Base-by-base conservation (phyloP, 1,139 yeast species). In the Pichia kudriavzevii region DNA sequence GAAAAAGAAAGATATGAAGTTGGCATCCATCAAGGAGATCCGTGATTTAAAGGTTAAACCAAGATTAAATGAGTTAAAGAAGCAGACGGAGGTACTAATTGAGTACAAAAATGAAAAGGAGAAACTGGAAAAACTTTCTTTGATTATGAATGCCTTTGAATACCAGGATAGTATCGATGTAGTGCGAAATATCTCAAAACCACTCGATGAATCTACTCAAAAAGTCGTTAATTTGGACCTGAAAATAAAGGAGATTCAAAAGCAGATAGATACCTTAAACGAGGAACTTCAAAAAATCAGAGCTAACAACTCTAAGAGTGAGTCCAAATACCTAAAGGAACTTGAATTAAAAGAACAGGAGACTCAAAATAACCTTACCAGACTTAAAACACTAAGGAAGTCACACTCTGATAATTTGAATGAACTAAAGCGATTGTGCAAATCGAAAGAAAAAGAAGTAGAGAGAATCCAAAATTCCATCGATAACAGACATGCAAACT, bases 21-120 rank as follows among this genome's bases (percentile, higher is more conserved):
- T 91, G 33, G 73, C 33, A 14, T 31, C 35, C 24, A 40, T 39
- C 10, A 68, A 30, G 94, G 30, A 26, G 8, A 43, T 42, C n/a
- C 63, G 91, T 39, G 65, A 66, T 19, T 95, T 88, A 52, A 97
- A 91, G 57, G 88, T 93, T 42, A 95, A 84, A 50, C 98, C 98
- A 5, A 87, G 87, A 53, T 66, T 93, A 33, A 93, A 82, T 39
- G 81, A 80, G 50, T 66, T 88, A 39, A 68, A 94, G 41, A 69
- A 71, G 38, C 95, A 91, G 51, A 88, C 87, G 61, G 71, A 94
- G 47, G 67, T 76, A 21, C 88, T 81, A 52, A 60, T 88, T 33
- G 97, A 88, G 51, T 88, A 69, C 56, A 96, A 91, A 59, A 87
- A 83, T 46, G 74, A 81, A 9, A 91, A 83, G 50, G 68, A 82